Percentiles rank a stretch among this genome's conserved stretches.
Conservation (phyloP, 805 yeast species). For the Cyberlindnera nakhonratchasimensis region DNA sequence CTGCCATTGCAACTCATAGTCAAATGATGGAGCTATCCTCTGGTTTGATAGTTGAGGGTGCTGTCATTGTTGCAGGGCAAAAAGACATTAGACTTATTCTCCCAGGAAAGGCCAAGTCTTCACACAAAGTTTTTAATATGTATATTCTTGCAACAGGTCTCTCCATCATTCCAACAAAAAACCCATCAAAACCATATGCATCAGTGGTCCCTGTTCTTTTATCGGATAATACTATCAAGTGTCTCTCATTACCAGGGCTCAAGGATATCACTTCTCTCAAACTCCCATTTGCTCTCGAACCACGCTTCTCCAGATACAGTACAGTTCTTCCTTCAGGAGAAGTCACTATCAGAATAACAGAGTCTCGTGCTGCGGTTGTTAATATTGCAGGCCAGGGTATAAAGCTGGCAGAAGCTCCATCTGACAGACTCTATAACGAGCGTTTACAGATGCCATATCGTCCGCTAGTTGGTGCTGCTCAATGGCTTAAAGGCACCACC, state of each 20-base stretch:
- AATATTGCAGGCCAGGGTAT: conserved; percentile 10
- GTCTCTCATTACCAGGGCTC: conserved; percentile 56
- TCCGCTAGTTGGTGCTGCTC: conserved; percentile 74
- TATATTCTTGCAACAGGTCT: conserved; percentile 48
- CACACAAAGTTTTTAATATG: conserved; percentile 57
- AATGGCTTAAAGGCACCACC: conserved; percentile 81
- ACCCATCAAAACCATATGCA: conserved; percentile 34
- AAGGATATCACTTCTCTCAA: conserved; percentile 51
- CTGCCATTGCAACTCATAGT: conserved; percentile 60
- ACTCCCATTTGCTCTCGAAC: conserved; percentile 41
- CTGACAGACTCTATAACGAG: conserved; percentile 68
- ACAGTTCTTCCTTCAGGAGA: conserved; percentile 53
- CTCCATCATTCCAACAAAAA: conserved; percentile 35
- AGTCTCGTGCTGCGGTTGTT: conserved; percentile 51
- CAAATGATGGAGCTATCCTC: conserved; percentile 55
- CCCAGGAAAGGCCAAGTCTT: conserved; percentile 56
- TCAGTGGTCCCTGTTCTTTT: conserved; percentile 45
- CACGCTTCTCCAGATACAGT: conserved; percentile 40
- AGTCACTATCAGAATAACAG: conserved; percentile 51
- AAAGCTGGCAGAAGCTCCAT: conserved; percentile 10
- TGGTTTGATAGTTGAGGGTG: conserved; percentile 62
- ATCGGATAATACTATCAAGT: conserved; percentile 44
- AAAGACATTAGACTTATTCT: conserved; percentile 61
- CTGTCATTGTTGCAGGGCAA: conserved; percentile 50
- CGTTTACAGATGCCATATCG: conserved; percentile 68